A percentile compares a stretch with the other conserved stretches of the same genome.
These are phyloP conservation scores for Ganoderma lingzhi DNA, from an alignment of 1,284 basidiomycete species.

Conservation along the genomic window DNA sequence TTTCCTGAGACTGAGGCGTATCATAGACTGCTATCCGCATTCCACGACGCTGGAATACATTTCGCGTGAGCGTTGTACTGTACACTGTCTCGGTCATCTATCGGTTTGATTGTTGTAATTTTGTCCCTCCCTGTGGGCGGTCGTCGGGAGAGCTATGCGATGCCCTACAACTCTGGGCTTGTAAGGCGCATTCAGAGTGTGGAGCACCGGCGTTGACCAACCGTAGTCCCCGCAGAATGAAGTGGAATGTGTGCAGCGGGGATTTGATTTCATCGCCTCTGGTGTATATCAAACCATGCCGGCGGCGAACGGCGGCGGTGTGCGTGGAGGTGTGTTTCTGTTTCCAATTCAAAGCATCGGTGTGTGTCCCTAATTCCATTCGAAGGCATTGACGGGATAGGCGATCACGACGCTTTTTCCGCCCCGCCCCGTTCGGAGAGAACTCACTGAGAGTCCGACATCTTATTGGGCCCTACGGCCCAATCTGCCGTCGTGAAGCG, in stretches of 20 bases:
- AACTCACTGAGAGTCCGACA: background rate
- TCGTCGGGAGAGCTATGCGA: background rate
- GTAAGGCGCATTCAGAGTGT: too few relatives aligned
- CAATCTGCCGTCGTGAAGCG: background rate
- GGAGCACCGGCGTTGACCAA: too few relatives aligned
- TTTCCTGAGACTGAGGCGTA: background rate
- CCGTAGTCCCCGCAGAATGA: too few relatives aligned
- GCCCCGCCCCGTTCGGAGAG: background rate
- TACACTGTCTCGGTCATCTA: background rate
- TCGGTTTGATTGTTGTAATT: conserved; percentile 3
- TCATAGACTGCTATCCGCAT: conserved; percentile 72
- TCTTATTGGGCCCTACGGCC: background rate
- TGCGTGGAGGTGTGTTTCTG: background rate
- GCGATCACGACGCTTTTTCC: background rate
- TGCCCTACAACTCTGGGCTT: background rate
- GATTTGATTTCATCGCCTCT: too few relatives aligned
- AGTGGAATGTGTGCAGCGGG: too few relatives aligned
- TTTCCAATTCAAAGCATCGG: too few relatives aligned
- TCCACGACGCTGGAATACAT: conserved; percentile 86
- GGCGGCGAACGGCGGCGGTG: background rate
- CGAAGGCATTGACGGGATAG: too few relatives aligned
- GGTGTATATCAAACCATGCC: too few relatives aligned
- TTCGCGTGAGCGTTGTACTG: conserved; percentile 60
- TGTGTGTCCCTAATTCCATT: too few relatives aligned
- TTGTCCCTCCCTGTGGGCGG: background rate